Evolutionary conservation across 306 rosid genomes (phyloP), one percentile per base, ranked within the genome.

Genomic region (Cercis canadensis): DNA sequence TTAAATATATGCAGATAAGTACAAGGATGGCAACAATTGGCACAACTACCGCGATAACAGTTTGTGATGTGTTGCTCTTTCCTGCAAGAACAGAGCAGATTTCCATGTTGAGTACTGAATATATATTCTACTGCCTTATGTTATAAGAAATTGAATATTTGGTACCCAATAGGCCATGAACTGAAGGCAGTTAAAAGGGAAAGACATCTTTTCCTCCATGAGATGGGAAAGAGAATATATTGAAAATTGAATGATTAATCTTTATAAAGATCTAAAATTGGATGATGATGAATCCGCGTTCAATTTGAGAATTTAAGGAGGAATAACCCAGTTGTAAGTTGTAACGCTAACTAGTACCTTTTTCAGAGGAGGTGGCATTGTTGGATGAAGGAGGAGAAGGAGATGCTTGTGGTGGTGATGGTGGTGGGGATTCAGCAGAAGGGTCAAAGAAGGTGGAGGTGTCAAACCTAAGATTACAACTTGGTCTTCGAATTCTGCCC

Each of bases 11-110:
- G n/a, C n/a, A n/a, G n/a, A n/a, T n/a, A n/a, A n/a, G n/a, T n/a
- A n/a, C n/a, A n/a, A n/a, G n/a, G n/a, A n/a, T n/a, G n/a, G n/a
- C n/a, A n/a, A n/a, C n/a, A n/a, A n/a, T n/a, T n/a, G n/a, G n/a
- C n/a, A n/a, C n/a, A n/a, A n/a, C n/a, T n/a, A n/a, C n/a, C n/a
- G n/a, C n/a, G n/a, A n/a, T n/a, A n/a, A n/a, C n/a, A n/a, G n/a
- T n/a, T n/a, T n/a, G 8, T 14, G 67, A 52, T 16, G 36, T 41
- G 36, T 16, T 24, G 11, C 50, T 45, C 63, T 32, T 36, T 14
- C 59, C 83, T 79, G 79, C 37, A 57, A 64, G 62, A 71, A 18
- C 11, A 4, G 49, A 50, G 60, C n/a, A n/a, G n/a, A n/a, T n/a
- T 29, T 5, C 36, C 2, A 9, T 11, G 39, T 34, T 34, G 39